Evolutionary conservation across 176 grass and related monocot genomes (phyloP), one percentile per base, ranked within the genome.

Genomic region (Oryza meridionalis): DNA sequence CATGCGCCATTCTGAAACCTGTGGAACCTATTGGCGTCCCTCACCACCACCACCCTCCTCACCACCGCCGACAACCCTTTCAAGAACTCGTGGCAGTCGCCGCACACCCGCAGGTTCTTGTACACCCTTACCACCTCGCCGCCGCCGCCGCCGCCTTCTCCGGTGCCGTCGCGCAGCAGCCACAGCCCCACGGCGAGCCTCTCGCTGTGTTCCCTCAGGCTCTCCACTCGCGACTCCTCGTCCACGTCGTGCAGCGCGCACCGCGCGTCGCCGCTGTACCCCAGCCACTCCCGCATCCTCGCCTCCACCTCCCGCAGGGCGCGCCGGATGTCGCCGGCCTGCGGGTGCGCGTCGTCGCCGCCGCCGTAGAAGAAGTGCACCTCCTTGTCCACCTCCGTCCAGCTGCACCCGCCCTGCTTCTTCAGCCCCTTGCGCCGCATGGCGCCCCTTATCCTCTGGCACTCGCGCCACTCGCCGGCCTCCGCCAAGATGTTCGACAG

Each of bases 341-440:
- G 63, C 51, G 85, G 89, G 69, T 91, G 85, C 42, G 51, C 1
- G n/a, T 72, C 65, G 25, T 81, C 59, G 11, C 59, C 83, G 62
- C 84, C 88, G 4, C 88, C 84, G 24, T 90, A 90, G 84, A 90
- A 90, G 80, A 79, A 86, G 76, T 90, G 88, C 1, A 83, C 37
- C 76, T 87, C 81, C 69, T 81, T 91, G 15, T 75, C 67, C 21
- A 91, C 5, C 81, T 91, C 89, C 49, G 87, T 81, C 89, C 89
- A 91, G 72, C 90, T 86, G 83, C 86, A 88, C 7, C 90, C 90
- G n/a, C 79, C 86, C 33, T 88, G 85, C 69, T 91, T 88, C 71
- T 49, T 85, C 19, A 91, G 62, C 24, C 86, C 85, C 25, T 59
- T 63, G 22, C 46, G 62, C 68, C 67, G 81, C 77, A 88, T 88